A percentile compares a stretch with the other conserved stretches of the same genome.
Conservation (phyloP, 768 basidiomycete genomes). For the Kwoniella europaea region DNA sequence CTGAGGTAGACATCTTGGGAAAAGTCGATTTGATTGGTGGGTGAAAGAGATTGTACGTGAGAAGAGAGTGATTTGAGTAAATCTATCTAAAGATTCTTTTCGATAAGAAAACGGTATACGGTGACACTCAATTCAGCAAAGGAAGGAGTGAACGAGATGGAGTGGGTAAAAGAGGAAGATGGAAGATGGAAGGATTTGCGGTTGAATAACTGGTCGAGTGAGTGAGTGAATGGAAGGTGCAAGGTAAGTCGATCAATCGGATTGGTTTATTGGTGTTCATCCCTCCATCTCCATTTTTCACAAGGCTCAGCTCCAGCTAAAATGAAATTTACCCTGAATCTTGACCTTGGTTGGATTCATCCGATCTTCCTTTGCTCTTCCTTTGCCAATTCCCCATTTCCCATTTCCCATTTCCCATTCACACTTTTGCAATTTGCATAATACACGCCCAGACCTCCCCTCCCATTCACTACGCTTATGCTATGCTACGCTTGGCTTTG, state of each 20-base stretch:
- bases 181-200: not conserved
- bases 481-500: slow-evolving; percentile 1
- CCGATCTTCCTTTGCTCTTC: not conserved
- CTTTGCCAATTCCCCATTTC: not conserved
- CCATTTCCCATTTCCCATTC: not conserved
- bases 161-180: not conserved
- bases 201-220: not conserved
- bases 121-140: not conserved
- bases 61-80: not conserved
- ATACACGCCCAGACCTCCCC: not conserved
- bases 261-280: not conserved
- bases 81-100: not conserved
- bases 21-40: not conserved
- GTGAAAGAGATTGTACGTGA: slow-evolving; percentile 1
- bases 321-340: not conserved
- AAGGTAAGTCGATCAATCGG: not conserved
- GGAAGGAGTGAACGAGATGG: not conserved
- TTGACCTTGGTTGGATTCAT: not conserved
- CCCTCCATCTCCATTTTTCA: no score
- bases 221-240: not conserved
- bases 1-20: slow-evolving; percentile 27
- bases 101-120: not conserved
- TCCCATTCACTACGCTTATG: not conserved
- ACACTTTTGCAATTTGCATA: not conserved
- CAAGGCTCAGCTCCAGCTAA: not conserved